phyloP scores from a whole-genome alignment of 106 monocot species.

The Dendrobium catenatum region DNA sequence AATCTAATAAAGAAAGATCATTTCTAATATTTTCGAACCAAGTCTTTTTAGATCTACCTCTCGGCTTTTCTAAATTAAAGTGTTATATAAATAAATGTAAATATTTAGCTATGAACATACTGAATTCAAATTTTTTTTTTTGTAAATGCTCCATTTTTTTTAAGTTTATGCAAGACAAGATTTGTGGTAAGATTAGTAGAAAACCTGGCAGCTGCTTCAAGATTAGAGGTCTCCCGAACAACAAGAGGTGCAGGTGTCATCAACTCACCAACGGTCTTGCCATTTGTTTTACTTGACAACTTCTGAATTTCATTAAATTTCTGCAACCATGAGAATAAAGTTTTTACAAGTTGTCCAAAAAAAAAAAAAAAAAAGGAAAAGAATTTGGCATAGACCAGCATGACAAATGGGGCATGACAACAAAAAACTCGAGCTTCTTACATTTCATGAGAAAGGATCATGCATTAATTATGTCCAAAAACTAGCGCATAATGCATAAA shows the following conservation, averaged over 20 bases:
- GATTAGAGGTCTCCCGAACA: conserved; percentile 68
- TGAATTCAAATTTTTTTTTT: too few species aligned
- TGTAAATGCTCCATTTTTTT: too few species aligned
- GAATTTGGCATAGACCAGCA: not conserved
- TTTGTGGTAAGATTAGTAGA: not conserved
- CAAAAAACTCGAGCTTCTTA: too few species aligned
- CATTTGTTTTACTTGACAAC: conserved; percentile 71
- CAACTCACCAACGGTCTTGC: conserved; percentile 66
- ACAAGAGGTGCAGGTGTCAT: conserved; percentile 79
- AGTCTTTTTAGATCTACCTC: too few species aligned
- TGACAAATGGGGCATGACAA: too few species aligned
- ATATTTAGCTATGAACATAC: too few species aligned
- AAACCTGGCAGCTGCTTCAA: conserved; percentile 92
- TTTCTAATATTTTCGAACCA: too few species aligned
- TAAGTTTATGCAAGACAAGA: not conserved
- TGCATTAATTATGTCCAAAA: too few species aligned
- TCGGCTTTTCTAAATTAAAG: too few species aligned
- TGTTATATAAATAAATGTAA: too few species aligned
- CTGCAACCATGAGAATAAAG: conserved; percentile 27
- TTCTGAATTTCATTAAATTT: conserved; percentile 82
- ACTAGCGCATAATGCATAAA: not conserved
- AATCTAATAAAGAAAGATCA: too few species aligned
- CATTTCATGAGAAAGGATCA: too few species aligned
- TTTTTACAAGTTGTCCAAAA: not conserved
- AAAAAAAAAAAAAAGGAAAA: not conserved